phyloP scores from a whole-genome alignment of 768 basidiomycete genomes.

The Tylopilus plumbeoviolaceoides region DNA sequence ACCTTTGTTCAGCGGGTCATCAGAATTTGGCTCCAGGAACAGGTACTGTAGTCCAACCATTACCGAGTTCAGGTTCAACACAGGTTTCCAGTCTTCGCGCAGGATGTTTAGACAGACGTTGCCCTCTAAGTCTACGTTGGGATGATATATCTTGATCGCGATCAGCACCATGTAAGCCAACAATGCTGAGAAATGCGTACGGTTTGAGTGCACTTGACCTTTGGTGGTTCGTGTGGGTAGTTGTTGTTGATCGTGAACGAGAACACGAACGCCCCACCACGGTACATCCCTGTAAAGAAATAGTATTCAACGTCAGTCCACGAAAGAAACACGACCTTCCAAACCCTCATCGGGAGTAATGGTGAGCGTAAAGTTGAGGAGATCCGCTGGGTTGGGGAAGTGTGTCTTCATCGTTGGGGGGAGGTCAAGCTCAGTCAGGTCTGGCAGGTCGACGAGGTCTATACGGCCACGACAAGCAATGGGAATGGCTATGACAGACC shows the following conservation, averaged over 20 bases:
- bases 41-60: constrained; percentile 99
- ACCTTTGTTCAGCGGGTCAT: constrained; percentile 99
- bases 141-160: constrained; percentile 85
- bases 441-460: constrained; percentile 38
- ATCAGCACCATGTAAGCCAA: constrained; percentile 6
- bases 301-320: constrained; percentile 2
- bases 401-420: constrained; percentile 94
- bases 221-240: constrained; percentile 99
- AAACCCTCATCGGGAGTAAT: constrained; percentile 96
- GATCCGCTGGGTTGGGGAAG: constrained; percentile 89
- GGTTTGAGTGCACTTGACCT: constrained; percentile 95
- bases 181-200: constrained; percentile 42
- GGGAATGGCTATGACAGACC: constrained; percentile 43
- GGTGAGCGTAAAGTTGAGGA: constrained; percentile 93
- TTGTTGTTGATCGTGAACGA: constrained; percentile 96
- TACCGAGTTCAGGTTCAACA: constrained; percentile 94
- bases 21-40: constrained; percentile 97
- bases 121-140: constrained; percentile 96
- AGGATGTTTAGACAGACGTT: constrained; percentile 98
- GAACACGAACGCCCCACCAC: constrained; percentile 90
- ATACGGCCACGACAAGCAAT: background rate
- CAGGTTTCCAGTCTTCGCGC: constrained; percentile 99
- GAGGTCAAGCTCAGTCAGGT: constrained; percentile 94
- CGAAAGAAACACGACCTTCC: constrained; percentile 13
- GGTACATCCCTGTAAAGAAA: constrained; percentile 82